Percentiles rank a stretch among this genome's conserved stretches.
These are phyloP conservation scores for Sphagnurus paluster DNA, from an alignment of 1,284 basidiomycete genomes.

Conservation along the genomic window DNA sequence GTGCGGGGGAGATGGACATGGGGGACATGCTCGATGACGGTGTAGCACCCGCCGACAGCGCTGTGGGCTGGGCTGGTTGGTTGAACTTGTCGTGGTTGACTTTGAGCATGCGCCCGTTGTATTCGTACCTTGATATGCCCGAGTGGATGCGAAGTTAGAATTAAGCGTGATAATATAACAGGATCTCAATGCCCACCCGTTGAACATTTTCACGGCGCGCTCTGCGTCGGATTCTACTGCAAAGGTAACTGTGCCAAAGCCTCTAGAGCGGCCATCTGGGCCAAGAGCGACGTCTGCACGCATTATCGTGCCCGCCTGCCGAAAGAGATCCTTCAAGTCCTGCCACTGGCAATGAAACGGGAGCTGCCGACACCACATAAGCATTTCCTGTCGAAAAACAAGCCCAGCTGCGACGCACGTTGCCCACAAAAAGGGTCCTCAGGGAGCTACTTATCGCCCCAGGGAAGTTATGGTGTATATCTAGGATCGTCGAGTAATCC, in stretches of 20 bases:
- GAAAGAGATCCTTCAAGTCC: conserved; percentile 91
- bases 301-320: conserved; percentile 83
- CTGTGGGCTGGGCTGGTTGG: conserved; percentile 35
- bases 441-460: conserved; percentile 26
- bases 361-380: conserved; percentile 50
- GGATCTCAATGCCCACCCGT: conserved; percentile 55
- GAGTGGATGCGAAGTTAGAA: conserved; percentile 4
- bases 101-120: conserved; percentile 81
- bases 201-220: conserved; percentile 82
- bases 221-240: conserved; percentile 85
- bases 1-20: conserved; percentile 13
- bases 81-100: conserved; percentile 85
- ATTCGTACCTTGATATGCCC: conserved; percentile 65
- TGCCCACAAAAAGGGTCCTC: conserved; percentile 73
- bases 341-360: conserved; percentile 98
- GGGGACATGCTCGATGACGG: conserved; percentile 9
- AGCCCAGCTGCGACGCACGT: conserved; percentile 41
- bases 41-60: conserved; percentile 15
- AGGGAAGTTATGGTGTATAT: conserved; percentile 22
- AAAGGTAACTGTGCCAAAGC: conserved; percentile 88
- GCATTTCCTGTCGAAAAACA: conserved; percentile 6
- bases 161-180: conserved; percentile 3
- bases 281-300: conserved; percentile 88
- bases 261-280: conserved; percentile 83
- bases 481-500: conserved; percentile 22